These are phyloP conservation scores for Nemania bipapillata DNA, from an alignment of 2,329 filamentous ascomycete species.

Conservation along the genomic window DNA sequence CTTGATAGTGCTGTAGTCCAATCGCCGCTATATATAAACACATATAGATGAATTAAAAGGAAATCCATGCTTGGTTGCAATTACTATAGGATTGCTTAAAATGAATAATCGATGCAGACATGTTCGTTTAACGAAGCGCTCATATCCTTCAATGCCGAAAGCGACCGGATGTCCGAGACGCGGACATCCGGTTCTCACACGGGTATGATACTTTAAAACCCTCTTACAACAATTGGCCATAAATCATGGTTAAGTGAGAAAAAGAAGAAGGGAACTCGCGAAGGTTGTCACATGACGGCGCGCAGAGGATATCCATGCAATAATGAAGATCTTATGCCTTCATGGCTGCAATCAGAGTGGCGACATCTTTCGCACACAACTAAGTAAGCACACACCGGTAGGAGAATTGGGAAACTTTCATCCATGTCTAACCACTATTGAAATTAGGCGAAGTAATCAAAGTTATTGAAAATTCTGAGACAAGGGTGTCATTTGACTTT, in stretches of 20 bases:
- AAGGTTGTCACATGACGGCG: background rate
- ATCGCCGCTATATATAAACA: background rate
- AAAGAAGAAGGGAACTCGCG: no score
- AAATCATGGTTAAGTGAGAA: no score
- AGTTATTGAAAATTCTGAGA: slow-evolving; percentile 20
- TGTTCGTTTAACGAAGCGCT: no score
- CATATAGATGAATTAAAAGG: no score
- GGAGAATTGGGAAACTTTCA: background rate
- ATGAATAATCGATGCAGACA: background rate
- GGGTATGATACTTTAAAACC: background rate
- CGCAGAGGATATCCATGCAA: background rate
- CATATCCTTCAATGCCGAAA: no score
- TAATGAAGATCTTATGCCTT: slow-evolving; percentile 42
- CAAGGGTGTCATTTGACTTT: slow-evolving; percentile 42
- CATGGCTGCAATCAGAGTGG: slow-evolving; percentile 35
- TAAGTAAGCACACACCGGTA: slow-evolving; percentile 42
- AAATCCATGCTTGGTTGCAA: no score
- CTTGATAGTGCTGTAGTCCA: no score
- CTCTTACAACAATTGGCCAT: background rate
- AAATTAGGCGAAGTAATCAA: slow-evolving; percentile 12
- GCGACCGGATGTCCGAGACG: slow-evolving; percentile 17
- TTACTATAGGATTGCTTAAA: no score
- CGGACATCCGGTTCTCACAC: slow-evolving; percentile 12
- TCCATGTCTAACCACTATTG: slow-evolving; percentile 12
- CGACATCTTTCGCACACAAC: slow-evolving; percentile 29